Evolutionary conservation across 371 early-diverging fungal species (phyloP).

Genomic region (Rhizomucor pusillus): DNA sequence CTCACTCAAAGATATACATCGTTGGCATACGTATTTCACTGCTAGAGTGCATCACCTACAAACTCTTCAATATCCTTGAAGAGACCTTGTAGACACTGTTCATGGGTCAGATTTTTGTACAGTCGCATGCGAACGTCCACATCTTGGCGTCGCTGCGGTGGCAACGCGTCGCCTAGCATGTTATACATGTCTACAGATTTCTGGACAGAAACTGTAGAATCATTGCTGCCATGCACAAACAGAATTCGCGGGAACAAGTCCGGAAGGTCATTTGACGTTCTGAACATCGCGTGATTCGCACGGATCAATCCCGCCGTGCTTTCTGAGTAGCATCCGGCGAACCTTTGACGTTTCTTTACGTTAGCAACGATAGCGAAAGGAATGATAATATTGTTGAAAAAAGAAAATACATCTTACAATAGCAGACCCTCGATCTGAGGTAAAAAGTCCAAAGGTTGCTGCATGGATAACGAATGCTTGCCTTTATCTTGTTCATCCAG

Average conservation of each 20-base stretch:
- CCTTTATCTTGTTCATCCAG: constrained; percentile 4
- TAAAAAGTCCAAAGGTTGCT: constrained; percentile 26
- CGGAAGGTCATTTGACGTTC: constrained; percentile 28
- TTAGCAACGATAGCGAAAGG: no score
- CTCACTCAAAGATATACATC: no score
- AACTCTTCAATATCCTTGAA: no score
- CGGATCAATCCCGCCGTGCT: constrained; percentile 30
- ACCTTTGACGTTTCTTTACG: constrained; percentile 22
- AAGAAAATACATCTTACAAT: constrained; percentile 25
- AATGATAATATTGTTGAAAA: not conserved
- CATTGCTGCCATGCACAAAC: constrained; percentile 47
- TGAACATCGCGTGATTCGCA: constrained; percentile 21
- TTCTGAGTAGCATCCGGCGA: constrained; percentile 66
- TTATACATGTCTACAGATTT: constrained; percentile 44
- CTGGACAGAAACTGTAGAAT: constrained; percentile 29
- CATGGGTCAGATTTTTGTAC: constrained; percentile 43
- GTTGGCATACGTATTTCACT: no score
- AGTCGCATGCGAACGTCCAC: constrained; percentile 41
- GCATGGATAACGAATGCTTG: constrained; percentile 3
- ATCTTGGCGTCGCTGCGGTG: constrained; percentile 29
- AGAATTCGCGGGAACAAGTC: constrained; percentile 43
- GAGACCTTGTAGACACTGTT: constrained; percentile 41
- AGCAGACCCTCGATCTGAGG: constrained; percentile 57
- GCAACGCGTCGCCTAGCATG: constrained; percentile 33
- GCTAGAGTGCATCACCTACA: no score